Conservation (phyloP, 768 basidiomycete species). For the Filobasidium wieringae region DNA sequence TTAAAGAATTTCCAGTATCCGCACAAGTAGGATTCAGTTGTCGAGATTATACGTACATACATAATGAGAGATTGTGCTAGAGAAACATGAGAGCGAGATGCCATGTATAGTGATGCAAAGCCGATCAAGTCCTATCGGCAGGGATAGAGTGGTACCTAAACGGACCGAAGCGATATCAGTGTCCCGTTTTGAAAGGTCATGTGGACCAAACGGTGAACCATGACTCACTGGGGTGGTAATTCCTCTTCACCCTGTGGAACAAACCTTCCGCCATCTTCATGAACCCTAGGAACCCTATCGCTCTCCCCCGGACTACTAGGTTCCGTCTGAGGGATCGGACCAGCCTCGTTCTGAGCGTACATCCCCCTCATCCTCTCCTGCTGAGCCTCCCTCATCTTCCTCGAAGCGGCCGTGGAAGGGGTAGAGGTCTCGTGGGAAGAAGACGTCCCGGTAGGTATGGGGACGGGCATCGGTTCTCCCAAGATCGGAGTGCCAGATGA, state of each 20-base stretch:
- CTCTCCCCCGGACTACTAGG: background rate
- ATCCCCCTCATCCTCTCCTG: conserved; percentile 24
- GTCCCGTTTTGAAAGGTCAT: too few relatives aligned
- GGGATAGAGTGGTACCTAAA: conserved; percentile 24
- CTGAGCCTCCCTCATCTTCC: conserved; percentile 35
- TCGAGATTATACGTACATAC: too few relatives aligned
- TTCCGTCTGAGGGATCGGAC: background rate
- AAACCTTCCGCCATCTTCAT: conserved; percentile 26
- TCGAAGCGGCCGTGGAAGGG: conserved; percentile 12
- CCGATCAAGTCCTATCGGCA: background rate
- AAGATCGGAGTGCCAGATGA: conserved; percentile 18
- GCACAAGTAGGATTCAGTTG: too few relatives aligned
- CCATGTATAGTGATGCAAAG: too few relatives aligned
- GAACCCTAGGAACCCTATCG: conserved; percentile 22
- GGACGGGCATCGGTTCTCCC: conserved; percentile 12
- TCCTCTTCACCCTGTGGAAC: conserved; percentile 24
- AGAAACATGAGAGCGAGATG: too few relatives aligned
- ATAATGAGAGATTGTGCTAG: too few relatives aligned
- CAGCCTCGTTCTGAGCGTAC: conserved; percentile 3
- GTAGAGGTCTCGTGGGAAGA: conserved; percentile 8
- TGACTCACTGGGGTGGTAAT: conserved; percentile 36
- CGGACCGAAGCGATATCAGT: background rate
- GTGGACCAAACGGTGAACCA: background rate
- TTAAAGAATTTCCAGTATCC: too few relatives aligned
- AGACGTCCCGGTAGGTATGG: conserved; percentile 14